phyloP scores from a whole-genome alignment of 148 eudicot genomes.

The Nyssa sinensis region DNA sequence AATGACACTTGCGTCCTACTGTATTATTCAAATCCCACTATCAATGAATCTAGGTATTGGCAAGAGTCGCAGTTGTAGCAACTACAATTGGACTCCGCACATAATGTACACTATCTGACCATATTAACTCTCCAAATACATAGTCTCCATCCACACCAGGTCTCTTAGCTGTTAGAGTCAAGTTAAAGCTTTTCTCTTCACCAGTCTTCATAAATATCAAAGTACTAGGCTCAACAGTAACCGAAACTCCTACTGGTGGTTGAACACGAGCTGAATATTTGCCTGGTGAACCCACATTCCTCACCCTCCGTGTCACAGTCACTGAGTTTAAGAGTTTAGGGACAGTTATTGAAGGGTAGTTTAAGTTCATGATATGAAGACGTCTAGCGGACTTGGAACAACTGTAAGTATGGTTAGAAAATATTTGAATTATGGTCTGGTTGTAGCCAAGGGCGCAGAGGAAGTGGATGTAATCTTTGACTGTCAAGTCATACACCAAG shows the following conservation, averaged over 20 bases:
- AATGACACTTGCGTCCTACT: no score
- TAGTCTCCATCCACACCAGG: constrained; percentile 1
- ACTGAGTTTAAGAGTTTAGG: no score
- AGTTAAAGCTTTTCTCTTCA: no score
- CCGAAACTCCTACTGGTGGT: constrained; percentile 30
- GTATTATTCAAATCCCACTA: no score
- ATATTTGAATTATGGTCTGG: constrained; percentile 21
- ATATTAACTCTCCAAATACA: constrained; percentile 44
- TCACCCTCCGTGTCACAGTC: constrained; percentile 43
- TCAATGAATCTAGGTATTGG: no score
- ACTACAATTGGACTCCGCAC: constrained; percentile 55
- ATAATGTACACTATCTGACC: constrained; percentile 56
- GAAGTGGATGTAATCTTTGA: constrained; percentile 57
- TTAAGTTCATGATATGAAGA: constrained; percentile 32
- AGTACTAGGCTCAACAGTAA: constrained; percentile 33
- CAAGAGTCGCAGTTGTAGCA: constrained; percentile 10
- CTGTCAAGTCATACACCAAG: no score
- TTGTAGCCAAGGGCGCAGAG: constrained; percentile 50
- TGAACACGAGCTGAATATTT: constrained; percentile 29
- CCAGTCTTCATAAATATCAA: constrained; percentile 39
- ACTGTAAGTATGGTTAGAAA: constrained; percentile 14
- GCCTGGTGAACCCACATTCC: constrained; percentile 56
- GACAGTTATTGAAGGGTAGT: no score
- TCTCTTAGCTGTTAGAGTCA: constrained; percentile 26
- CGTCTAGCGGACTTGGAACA: constrained; percentile 28